Percentiles rank a stretch among this genome's conserved stretches.
Evolutionary conservation across 2,329 filamentous ascomycete species (phyloP).

Genomic region (Phyllosticta citribraziliensis): DNA sequence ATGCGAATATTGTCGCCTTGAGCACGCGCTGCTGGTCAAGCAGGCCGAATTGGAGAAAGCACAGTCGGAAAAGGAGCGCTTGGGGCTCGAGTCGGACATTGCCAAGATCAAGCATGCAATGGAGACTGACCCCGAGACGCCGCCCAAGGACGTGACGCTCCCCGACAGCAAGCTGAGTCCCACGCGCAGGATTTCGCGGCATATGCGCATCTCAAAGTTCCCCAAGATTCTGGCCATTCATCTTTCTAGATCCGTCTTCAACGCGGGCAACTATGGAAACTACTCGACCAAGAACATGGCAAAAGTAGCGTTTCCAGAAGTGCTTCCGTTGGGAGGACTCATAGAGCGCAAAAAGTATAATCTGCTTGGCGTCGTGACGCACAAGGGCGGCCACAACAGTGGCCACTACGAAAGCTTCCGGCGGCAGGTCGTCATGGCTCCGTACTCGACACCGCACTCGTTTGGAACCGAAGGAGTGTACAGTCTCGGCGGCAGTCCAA

Average conservation of each 20-base stretch:
- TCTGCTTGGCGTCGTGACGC: slow-evolving; percentile 77
- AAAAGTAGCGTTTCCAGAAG: slow-evolving; percentile 86
- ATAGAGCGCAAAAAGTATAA: slow-evolving; percentile 71
- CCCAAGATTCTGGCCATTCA: slow-evolving; percentile 88
- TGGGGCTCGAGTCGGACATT: slow-evolving; percentile 49
- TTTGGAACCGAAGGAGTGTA: slow-evolving; percentile 69
- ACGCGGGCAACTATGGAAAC: slow-evolving; percentile 56
- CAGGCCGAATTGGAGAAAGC: slow-evolving; percentile 46
- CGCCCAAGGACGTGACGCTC: slow-evolving; percentile 61
- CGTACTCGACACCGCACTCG: slow-evolving; percentile 71
- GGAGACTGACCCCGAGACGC: slow-evolving; percentile 68
- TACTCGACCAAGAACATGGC: slow-evolving; percentile 86
- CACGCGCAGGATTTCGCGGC: slow-evolving; percentile 73
- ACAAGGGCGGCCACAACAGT: slow-evolving; percentile 91
- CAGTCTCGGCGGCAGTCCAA: slow-evolving; percentile 41
- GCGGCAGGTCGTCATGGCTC: slow-evolving; percentile 67
- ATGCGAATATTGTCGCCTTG: slow-evolving; percentile 84
- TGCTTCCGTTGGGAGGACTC: slow-evolving; percentile 71
- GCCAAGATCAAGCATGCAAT: slow-evolving; percentile 59
- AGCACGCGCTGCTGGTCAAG: slow-evolving; percentile 62
- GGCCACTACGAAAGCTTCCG: slow-evolving; percentile 97
- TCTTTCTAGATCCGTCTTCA: slow-evolving; percentile 86
- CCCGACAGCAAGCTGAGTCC: slow-evolving; percentile 68
- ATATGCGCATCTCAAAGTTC: slow-evolving; percentile 78
- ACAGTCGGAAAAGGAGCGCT: slow-evolving; percentile 27